phyloP scores from a whole-genome alignment of 768 basidiomycete genomes.

The Ramaria sp. region DNA sequence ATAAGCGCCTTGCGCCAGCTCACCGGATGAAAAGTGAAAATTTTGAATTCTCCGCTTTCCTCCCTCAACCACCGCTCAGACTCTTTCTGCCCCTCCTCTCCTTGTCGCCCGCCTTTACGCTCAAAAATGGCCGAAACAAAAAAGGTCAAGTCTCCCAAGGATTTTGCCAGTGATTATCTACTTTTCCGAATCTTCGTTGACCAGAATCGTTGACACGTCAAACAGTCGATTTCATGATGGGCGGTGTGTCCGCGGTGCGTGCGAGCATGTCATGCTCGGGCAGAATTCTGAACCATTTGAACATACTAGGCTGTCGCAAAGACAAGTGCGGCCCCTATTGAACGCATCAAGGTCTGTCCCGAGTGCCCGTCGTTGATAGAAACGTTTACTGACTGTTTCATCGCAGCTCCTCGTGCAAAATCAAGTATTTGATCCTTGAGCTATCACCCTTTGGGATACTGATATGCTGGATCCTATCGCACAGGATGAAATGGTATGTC shows the following conservation, averaged over 20 bases:
- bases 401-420: conserved; percentile 82
- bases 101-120: conserved; percentile 20
- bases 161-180: conserved; percentile 63
- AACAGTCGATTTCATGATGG: conserved; percentile 90
- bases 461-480: background rate
- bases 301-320: conserved; percentile 82
- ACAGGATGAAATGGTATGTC: conserved; percentile 86
- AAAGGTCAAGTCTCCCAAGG: conserved; percentile 84
- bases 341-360: conserved; percentile 75
- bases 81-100: conserved; percentile 28
- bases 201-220: conserved; percentile 10
- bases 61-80: conserved; percentile 44
- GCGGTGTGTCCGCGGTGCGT: conserved; percentile 85
- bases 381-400: background rate
- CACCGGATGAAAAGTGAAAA: conserved; percentile 29
- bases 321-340: conserved; percentile 98
- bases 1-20: conserved; percentile 16
- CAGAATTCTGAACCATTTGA: background rate
- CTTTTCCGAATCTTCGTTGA: background rate
- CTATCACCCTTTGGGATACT: background rate
- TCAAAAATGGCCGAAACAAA: conserved; percentile 73
- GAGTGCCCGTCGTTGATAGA: background rate
- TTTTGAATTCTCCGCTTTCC: conserved; percentile 33
- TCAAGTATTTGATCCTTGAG: conserved; percentile 31
- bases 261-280: background rate